Evolutionary conservation across 1,139 yeast genomes (phyloP), one percentile per base, ranked within the genome.

Genomic region (Fermentozyma sake): DNA sequence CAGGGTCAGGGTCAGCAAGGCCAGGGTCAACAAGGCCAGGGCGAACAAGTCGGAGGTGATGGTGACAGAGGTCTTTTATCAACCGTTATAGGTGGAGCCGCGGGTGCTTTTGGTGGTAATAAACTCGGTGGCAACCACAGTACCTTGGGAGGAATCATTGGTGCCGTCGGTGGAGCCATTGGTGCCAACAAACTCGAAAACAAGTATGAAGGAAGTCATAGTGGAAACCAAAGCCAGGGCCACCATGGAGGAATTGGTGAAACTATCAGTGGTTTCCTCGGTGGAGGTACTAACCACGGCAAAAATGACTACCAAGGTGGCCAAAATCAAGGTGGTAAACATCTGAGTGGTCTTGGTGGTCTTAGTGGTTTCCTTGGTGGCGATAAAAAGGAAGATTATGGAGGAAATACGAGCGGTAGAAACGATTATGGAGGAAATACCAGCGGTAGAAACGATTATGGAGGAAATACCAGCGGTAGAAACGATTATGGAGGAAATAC

Each of bases 81-180:
- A 23, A 63, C 76, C 10, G 50, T 76, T 20, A 65, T 67, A 10
- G 84, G 84, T 39, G 82, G 78, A 38, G 69, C 70, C 27, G 76
- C 75, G 26, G 82, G 82, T 47, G 79, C 75, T 14, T 59, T 52
- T 37, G 72, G 72, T 42, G 75, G 76, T 32, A 45, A 56, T 28
- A 56, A 65, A 40, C 28, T 64, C 12, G 58, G 68, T 12, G 58
- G 61, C 23, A 48, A 57, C 29, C 80, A 75, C 55, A 60, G 72
- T 12, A 68, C 64, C 12, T 44, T 76, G 20, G 77, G 78, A 30
- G 67, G 72, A 27, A 54, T 75, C 33, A 68, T 67, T 13, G 84
- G 84, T 48, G 80, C 76, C 20, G 42, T 77, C 44, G 72, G 68
- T 21, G 82, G 84, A 46, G 82, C 81, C 17, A 42, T 73, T 39